A percentile compares a stretch with the other conserved stretches of the same genome.
Conservation (phyloP, 1,284 basidiomycete genomes). For the Pseudozyma tsukubaensis region DNA sequence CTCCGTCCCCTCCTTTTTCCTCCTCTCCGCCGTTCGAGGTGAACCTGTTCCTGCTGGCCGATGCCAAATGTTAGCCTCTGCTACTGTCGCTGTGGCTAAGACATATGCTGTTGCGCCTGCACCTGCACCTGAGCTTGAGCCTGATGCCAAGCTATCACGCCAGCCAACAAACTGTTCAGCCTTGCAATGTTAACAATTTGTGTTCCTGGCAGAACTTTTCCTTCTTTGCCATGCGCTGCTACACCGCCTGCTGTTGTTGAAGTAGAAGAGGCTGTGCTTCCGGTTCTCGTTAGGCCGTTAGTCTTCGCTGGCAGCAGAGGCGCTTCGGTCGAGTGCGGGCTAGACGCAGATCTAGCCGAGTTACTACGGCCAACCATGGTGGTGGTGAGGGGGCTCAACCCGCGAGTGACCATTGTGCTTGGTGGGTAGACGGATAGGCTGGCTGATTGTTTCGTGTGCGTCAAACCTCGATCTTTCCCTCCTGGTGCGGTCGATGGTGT, state of each 20-base stretch:
- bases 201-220: slow-evolving; percentile 19
- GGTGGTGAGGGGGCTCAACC: background rate
- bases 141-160: slow-evolving; percentile 24
- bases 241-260: too few species aligned
- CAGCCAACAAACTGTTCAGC: slow-evolving; percentile 41
- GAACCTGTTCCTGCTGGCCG: too few species aligned
- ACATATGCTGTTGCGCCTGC: background rate
- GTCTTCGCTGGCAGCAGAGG: too few species aligned
- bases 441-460: slow-evolving; percentile 29
- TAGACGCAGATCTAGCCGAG: slow-evolving; percentile 10
- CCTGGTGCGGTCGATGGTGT: background rate
- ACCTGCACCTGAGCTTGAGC: slow-evolving; percentile 4
- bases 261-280: too few species aligned
- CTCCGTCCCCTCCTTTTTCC: too few species aligned
- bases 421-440: slow-evolving; percentile 28
- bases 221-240: too few species aligned
- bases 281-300: too few species aligned
- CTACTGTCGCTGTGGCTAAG: background rate
- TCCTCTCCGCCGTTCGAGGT: too few species aligned
- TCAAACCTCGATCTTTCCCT: background rate
- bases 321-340: background rate
- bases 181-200: slow-evolving; percentile 35
- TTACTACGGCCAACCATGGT: slow-evolving; percentile 19
- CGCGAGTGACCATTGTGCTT: background rate
- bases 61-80: too few species aligned